phyloP scores from a whole-genome alignment of 169 alveolate species.

The Plasmodium vinckei region DNA sequence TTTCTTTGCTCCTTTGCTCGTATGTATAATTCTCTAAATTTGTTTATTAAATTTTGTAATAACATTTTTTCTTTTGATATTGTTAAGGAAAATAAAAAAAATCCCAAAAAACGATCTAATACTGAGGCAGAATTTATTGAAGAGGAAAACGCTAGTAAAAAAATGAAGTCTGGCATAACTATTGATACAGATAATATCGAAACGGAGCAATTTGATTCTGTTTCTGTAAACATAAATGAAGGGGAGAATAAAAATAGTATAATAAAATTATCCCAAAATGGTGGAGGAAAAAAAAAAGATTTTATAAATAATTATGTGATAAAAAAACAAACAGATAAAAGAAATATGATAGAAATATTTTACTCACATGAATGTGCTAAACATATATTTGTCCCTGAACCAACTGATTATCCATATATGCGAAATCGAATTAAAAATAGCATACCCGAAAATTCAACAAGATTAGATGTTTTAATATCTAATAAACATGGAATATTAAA shows the following conservation, averaged over 20 bases:
- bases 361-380: conserved; percentile 82
- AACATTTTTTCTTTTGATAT: not conserved
- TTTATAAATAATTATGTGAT: conserved; percentile 3
- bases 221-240: not conserved
- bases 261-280: not conserved
- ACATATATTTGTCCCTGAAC: conserved; percentile 93
- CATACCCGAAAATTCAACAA: conserved; percentile 92
- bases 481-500: conserved; percentile 89
- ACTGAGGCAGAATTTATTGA: not conserved
- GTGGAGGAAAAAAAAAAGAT: not conserved
- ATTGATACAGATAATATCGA: not conserved
- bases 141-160: not conserved
- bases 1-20: conserved; percentile 53
- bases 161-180: conserved; percentile 3
- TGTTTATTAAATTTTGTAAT: conserved; percentile 29
- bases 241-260: not conserved
- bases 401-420: conserved; percentile 90
- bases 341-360: conserved; percentile 39
- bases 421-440: conserved; percentile 86
- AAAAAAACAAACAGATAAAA: conserved; percentile 27
- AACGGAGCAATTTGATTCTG: not conserved
- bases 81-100: not conserved
- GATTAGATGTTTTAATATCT: conserved; percentile 90
- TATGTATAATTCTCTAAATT: conserved; percentile 56
- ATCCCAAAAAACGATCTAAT: conserved; percentile 12